Base-by-base conservation (phyloP, 148 eudicot genomes). In the Silene latifolia region DNA sequence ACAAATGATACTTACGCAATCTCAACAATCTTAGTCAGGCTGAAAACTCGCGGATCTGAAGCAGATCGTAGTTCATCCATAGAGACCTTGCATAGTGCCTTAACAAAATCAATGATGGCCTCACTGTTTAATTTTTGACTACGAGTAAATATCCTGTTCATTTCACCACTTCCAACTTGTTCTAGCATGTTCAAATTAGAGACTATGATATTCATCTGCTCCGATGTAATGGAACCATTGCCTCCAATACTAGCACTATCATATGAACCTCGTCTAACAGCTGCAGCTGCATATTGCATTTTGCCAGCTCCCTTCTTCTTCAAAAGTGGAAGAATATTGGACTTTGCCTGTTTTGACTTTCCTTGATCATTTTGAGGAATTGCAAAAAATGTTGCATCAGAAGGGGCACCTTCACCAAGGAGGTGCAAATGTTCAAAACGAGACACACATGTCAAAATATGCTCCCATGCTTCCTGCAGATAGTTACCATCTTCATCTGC, bases 401-500 rank as follows among this genome's bases (percentile, higher is more conserved):
- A 97, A 56, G 98, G 99, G 74, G 98, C 99, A 72, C 98, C 99
- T 84, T 92, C 99, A 67, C 99, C 97, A 85, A 96, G 85, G 23
- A 92, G 97, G 79, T 92, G 99, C 87, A 96, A 89, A 80, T 96
- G 99, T 84, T 96, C 99, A 82, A 92, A 96, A 66, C 99, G 91
- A 63, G 98, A 96, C 20, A 96, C 97, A 79, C 99, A 96, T 4
- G 94, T 96, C 84, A 96, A 89, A 46, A 92, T 88, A 84, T 96
- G 99, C 82, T 92, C 98, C 99, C 99, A 96, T 29, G 97, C 99
- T 74, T 96, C 98, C 76, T 92, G 99, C 77, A 96, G 82, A 84
- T 89, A 85, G 79, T 96, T 93, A 29, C 99, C 99, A 82, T 96
- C 99, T 84, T 96, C 99, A 72, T 96, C 98, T 78, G 99, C 99